phyloP scores from a whole-genome alignment of 305 asterid genomes.

The Fraxinus baroniana region DNA sequence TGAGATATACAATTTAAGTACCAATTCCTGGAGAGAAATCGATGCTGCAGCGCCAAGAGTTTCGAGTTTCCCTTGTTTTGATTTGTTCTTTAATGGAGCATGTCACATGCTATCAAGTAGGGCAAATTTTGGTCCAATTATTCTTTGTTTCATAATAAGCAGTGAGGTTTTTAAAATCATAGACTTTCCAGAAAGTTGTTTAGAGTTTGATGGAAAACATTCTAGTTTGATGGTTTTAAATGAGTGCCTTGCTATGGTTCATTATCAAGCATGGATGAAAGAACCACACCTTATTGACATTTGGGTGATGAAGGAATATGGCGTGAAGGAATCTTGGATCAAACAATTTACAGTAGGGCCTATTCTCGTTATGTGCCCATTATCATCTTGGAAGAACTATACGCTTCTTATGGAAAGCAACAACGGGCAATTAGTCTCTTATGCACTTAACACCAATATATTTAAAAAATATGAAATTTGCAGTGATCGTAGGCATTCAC shows the following conservation, averaged over 20 bases:
- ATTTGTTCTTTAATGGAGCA: not conserved
- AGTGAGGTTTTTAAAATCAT: not conserved
- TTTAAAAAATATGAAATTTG: not conserved
- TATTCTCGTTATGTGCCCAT: not conserved
- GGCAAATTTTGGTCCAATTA: not conserved
- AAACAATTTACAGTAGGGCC: conserved; percentile 3
- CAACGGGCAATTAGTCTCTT: not conserved
- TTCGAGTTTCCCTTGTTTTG: not conserved
- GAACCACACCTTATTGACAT: not conserved
- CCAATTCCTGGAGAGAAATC: not conserved
- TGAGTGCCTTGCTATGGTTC: conserved; percentile 8
- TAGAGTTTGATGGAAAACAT: not conserved
- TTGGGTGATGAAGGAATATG: conserved; percentile 17
- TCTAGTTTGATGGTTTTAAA: not conserved
- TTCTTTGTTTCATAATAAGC: conserved; percentile 7
- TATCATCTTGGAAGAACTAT: conserved; percentile 4
- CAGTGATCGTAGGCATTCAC: not conserved
- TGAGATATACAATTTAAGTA: not conserved
- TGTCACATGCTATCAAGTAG: not conserved
- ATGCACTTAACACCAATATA: not conserved
- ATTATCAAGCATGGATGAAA: not conserved
- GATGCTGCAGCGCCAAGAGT: not conserved
- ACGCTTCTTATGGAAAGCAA: not conserved
- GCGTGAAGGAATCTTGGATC: conserved; percentile 5
- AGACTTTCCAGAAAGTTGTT: not conserved